phyloP scores from a whole-genome alignment of 1,284 basidiomycete species.

The Naganishia sp. region DNA sequence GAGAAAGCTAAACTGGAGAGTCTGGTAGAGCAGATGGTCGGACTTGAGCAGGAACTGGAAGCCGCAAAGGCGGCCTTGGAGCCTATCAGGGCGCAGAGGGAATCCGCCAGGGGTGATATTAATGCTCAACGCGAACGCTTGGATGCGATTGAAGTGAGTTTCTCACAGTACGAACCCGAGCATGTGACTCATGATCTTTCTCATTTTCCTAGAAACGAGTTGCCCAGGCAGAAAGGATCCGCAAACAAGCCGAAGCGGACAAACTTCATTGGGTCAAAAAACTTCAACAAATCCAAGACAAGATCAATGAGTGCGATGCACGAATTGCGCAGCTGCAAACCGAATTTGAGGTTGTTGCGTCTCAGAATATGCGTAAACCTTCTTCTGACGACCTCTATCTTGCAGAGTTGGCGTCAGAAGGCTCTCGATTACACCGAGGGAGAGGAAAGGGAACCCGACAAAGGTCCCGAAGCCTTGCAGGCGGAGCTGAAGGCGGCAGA shows the following conservation, averaged over 20 bases:
- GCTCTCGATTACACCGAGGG: constrained; percentile 12
- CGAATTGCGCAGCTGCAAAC: constrained; percentile 52
- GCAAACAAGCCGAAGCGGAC: constrained; percentile 28
- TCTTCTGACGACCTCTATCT: neutral
- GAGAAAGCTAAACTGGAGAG: constrained; percentile 27
- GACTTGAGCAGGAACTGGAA: constrained; percentile 9
- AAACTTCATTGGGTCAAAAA: constrained; percentile 42
- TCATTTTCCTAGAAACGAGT: constrained; percentile 1
- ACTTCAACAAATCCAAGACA: constrained; percentile 44
- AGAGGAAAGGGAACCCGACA: constrained; percentile 37
- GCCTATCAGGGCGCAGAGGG: constrained; percentile 30
- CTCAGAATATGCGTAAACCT: neutral
- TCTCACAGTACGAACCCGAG: neutral
- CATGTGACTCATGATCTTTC: neutral
- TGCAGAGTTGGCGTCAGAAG: constrained; percentile 25
- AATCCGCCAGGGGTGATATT: constrained; percentile 10
- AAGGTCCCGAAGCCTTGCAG: constrained; percentile 63
- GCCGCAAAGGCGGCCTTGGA: constrained; percentile 35
- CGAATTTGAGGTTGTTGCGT: constrained; percentile 54
- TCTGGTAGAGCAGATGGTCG: constrained; percentile 29
- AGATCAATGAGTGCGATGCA: constrained; percentile 58
- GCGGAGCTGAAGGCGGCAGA: constrained; percentile 64
- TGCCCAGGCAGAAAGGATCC: constrained; percentile 25
- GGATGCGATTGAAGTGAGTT: constrained; percentile 13
- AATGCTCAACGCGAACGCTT: neutral